These are phyloP conservation scores for Cinchona pubescens DNA, from an alignment of 257 asterid species.

Conservation along the genomic window DNA sequence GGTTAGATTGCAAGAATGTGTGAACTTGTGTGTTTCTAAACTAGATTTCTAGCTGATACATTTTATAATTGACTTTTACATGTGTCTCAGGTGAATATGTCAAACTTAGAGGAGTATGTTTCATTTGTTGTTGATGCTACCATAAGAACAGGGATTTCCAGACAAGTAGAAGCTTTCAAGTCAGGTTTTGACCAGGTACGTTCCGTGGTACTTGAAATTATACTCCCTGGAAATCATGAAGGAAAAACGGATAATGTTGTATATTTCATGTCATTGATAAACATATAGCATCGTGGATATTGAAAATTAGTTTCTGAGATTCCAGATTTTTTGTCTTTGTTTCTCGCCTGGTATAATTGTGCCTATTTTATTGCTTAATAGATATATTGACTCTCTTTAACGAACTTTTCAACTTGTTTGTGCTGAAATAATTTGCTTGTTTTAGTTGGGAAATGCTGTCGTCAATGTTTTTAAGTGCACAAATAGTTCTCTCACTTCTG, in stretches of 20 bases:
- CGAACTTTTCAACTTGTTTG: neutral
- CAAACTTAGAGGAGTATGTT: conserved; percentile 74
- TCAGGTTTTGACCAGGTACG: conserved; percentile 87
- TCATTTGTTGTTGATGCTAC: conserved; percentile 63
- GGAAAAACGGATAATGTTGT: neutral
- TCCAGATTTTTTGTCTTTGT: neutral
- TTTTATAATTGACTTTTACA: neutral
- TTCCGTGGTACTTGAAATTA: neutral
- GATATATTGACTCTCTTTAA: neutral
- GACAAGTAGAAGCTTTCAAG: conserved; percentile 91
- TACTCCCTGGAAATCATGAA: neutral
- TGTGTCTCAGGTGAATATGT: conserved; percentile 54
- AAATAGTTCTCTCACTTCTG: neutral
- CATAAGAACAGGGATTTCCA: conserved; percentile 65
- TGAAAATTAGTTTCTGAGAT: neutral
- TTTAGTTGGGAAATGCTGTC: neutral
- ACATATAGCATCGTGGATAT: neutral
- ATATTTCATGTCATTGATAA: neutral
- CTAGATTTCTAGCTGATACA: neutral
- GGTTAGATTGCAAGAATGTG: conserved; percentile 49
- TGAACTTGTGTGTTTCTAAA: conserved; percentile 10
- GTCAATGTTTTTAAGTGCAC: neutral
- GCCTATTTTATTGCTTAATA: neutral
- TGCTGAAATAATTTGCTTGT: neutral
- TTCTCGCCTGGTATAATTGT: neutral